Conservation (phyloP, 768 basidiomycete species). For the Suillus sp. region DNA sequence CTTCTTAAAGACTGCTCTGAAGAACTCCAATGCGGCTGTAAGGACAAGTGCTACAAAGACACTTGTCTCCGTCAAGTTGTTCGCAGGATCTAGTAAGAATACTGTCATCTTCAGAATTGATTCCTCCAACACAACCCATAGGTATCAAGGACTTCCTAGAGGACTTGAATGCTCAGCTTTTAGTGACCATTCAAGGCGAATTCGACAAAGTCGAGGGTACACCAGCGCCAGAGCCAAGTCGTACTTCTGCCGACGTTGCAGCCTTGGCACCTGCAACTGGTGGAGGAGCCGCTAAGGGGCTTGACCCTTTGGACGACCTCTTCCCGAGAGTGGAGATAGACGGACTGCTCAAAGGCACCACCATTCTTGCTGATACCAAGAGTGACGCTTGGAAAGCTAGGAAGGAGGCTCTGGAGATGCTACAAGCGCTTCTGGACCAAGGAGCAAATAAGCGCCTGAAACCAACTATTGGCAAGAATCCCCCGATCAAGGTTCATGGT, state of each 20-base stretch:
- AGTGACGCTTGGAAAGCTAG: conserved; percentile 96
- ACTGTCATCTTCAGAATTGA: background rate
- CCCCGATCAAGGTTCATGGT: background rate
- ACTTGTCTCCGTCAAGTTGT: conserved; percentile 87
- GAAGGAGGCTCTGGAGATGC: conserved; percentile 88
- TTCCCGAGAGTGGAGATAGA: conserved; percentile 96
- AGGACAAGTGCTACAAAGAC: conserved; percentile 93
- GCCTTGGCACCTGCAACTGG: conserved; percentile 47
- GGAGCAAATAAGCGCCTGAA: conserved; percentile 92
- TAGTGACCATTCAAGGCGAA: conserved; percentile 86
- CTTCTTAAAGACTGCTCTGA: conserved; percentile 82
- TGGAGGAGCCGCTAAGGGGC: conserved; percentile 41
- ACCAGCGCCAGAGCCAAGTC: conserved; percentile 73
- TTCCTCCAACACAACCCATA: conserved; percentile 33
- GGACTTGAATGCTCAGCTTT: conserved; percentile 91
- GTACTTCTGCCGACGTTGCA: conserved; percentile 75
- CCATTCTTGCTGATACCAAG: conserved; percentile 80
- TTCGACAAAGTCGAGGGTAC: conserved; percentile 91
- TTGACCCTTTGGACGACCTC: conserved; percentile 87
- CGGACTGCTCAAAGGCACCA: conserved; percentile 77
- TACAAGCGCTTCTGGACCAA: conserved; percentile 86
- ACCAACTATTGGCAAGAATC: conserved; percentile 72
- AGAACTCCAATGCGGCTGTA: conserved; percentile 93
- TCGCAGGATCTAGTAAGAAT: conserved; percentile 80
- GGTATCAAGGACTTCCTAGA: conserved; percentile 92